These are phyloP conservation scores for Alternaria alternata DNA, from an alignment of 2,329 filamentous ascomycete genomes.

Conservation along the genomic window DNA sequence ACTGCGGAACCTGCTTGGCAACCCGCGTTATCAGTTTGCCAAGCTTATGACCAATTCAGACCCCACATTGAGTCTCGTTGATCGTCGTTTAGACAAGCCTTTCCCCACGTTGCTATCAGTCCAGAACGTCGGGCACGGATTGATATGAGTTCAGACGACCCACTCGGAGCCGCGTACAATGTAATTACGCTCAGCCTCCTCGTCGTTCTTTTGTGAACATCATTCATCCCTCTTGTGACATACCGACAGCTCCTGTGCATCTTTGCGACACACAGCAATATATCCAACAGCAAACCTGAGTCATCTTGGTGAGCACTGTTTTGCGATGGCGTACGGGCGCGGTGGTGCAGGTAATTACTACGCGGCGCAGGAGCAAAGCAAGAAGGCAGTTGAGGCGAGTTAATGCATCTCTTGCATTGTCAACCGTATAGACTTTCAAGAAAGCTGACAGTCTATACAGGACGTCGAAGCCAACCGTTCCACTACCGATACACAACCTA, in stretches of 20 bases:
- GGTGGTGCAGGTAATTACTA: constrained; percentile 58
- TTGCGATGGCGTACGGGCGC: constrained; percentile 49
- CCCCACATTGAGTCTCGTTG: constrained; percentile 28
- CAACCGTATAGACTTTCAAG: background rate
- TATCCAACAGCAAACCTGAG: background rate
- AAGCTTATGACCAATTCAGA: constrained; percentile 37
- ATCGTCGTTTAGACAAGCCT: constrained; percentile 27
- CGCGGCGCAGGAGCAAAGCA: constrained; percentile 44
- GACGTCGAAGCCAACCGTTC: constrained; percentile 53
- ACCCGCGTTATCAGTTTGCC: constrained; percentile 28
- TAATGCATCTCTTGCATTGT: background rate
- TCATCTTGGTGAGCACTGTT: background rate
- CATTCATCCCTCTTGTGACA: background rate
- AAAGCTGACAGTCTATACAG: constrained; percentile 24
- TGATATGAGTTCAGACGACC: constrained; percentile 19
- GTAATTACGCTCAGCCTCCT: background rate
- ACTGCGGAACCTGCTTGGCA: constrained; percentile 6
- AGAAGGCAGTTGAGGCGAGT: constrained; percentile 42
- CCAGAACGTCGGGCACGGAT: constrained; percentile 14
- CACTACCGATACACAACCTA: constrained; percentile 15
- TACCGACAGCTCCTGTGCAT: background rate
- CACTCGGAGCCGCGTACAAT: constrained; percentile 23
- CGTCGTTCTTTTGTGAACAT: background rate
- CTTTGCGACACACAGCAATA: background rate
- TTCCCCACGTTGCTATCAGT: constrained; percentile 36